Evolutionary conservation across 495 filamentous ascomycete genomes (phyloP).

Genomic region (Aspergillus bertholletiae): DNA sequence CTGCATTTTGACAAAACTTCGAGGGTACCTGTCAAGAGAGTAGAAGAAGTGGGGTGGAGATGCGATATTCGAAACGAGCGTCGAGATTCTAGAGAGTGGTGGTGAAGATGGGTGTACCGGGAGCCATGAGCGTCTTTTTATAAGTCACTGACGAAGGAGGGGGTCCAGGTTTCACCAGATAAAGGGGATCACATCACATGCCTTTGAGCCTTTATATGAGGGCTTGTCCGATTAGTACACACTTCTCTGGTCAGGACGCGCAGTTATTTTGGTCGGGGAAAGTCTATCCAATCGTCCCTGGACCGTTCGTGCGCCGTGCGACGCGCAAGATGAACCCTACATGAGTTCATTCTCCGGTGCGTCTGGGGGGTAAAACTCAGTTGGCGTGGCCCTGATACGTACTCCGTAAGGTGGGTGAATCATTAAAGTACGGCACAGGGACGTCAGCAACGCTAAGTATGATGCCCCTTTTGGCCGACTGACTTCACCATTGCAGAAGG

Average conservation of each 20-base stretch:
- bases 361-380: not conserved
- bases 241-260: not conserved
- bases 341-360: not conserved
- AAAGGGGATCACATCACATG: constrained; percentile 4
- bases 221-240: not conserved
- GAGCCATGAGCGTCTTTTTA: not conserved
- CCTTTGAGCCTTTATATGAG: not conserved
- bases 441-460: not conserved
- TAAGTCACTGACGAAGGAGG: not conserved
- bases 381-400: not conserved
- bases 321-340: not conserved
- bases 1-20: constrained; percentile 37
- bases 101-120: no score
- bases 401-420: not conserved
- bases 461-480: not conserved
- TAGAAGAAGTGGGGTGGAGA: not conserved
- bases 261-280: not conserved
- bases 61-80: constrained; percentile 25
- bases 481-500: not conserved
- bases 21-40: not conserved
- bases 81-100: constrained; percentile 21
- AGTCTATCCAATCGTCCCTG: not conserved
- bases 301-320: not conserved
- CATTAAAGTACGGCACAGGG: not conserved
- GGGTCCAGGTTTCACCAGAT: constrained; percentile 1